A percentile compares a stretch with the other conserved stretches of the same genome.
These are phyloP conservation scores for Paramecium biaurelia DNA, from an alignment of 73 alveolate species.

Conservation along the genomic window DNA sequence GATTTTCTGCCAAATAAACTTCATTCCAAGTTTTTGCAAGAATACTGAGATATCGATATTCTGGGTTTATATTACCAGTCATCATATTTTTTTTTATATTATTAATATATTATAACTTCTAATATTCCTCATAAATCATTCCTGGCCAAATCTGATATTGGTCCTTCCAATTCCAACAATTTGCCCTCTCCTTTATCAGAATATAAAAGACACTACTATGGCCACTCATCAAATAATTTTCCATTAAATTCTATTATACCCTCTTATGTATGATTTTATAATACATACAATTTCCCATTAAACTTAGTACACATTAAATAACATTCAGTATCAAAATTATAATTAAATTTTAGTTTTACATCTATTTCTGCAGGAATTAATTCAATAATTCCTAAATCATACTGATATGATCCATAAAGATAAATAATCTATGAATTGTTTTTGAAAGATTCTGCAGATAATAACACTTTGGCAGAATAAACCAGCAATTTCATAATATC, in stretches of 20 bases:
- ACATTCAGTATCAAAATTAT: neutral
- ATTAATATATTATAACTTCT: neutral
- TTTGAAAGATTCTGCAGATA: neutral
- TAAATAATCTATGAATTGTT: neutral
- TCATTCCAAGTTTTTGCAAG: constrained; percentile 13
- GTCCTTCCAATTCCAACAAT: neutral
- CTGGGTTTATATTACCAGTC: neutral
- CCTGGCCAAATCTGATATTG: constrained; percentile 9
- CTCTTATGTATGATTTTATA: neutral
- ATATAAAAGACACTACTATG: neutral
- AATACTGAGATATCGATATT: neutral
- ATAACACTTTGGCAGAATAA: neutral
- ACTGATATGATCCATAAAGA: neutral
- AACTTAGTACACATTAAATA: neutral
- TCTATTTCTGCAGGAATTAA: neutral
- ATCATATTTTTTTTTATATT: neutral
- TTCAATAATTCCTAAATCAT: neutral
- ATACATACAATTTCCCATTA: neutral
- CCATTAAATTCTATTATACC: neutral
- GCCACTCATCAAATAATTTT: constrained; percentile 17
- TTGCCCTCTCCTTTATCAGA: neutral
- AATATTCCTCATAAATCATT: neutral
- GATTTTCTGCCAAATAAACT: neutral
- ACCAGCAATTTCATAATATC: neutral
- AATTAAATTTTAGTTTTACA: neutral